Evolutionary conservation across 2,329 filamentous ascomycete genomes (phyloP).

Genomic region (Aspergillus terreus): DNA sequence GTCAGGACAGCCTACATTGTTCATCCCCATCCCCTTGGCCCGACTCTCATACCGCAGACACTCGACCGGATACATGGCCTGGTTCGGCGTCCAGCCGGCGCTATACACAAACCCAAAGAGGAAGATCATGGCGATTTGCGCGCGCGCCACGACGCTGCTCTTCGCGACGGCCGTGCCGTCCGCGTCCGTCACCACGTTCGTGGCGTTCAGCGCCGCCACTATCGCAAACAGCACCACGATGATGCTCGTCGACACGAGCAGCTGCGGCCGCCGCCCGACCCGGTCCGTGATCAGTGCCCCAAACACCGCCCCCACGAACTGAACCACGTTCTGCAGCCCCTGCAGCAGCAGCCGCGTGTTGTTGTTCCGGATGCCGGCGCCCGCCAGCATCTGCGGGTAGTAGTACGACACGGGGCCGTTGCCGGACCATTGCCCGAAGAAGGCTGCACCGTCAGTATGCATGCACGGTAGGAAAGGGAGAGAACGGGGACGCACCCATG

Average conservation of each 20-base stretch:
- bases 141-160: constrained; percentile 42
- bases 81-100: constrained; percentile 46
- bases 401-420: constrained; percentile 37
- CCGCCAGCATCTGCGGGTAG: constrained; percentile 43
- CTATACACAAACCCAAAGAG: constrained; percentile 55
- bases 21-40: constrained; percentile 56
- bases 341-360: constrained; percentile 42
- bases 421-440: constrained; percentile 34
- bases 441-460: constrained; percentile 11
- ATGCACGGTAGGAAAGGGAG: not conserved
- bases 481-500: constrained; percentile 33
- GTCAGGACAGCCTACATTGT: constrained; percentile 25
- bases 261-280: constrained; percentile 47
- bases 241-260: constrained; percentile 45
- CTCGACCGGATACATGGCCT: constrained; percentile 53
- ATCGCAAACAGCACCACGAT: constrained; percentile 48
- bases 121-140: constrained; percentile 55
- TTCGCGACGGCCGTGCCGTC: constrained; percentile 16
- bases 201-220: constrained; percentile 51
- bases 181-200: constrained; percentile 34
- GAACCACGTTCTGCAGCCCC: constrained; percentile 43
- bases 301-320: constrained; percentile 42
- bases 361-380: constrained; percentile 41
- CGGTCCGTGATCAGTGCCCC: constrained; percentile 45
- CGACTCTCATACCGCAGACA: constrained; percentile 54